A percentile compares a stretch with the other conserved stretches of the same genome.
phyloP scores from a whole-genome alignment of 805 yeast species.

The Pichia rugopelliculosa region DNA sequence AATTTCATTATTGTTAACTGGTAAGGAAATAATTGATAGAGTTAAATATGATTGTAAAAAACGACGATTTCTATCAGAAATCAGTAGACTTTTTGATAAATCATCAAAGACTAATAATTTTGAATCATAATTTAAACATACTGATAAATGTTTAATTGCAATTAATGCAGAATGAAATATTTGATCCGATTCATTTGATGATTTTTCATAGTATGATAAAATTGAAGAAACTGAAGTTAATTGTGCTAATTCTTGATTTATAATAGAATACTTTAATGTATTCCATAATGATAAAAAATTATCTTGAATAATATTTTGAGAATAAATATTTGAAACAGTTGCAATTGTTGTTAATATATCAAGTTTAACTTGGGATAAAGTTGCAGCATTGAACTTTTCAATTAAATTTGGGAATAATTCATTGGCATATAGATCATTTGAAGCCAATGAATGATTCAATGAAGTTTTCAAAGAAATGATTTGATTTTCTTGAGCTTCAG shows the following conservation, averaged over 20 bases:
- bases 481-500: conserved; percentile 80
- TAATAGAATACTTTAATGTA: conserved; percentile 79
- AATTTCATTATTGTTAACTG: conserved; percentile 14
- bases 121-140: conserved; percentile 16
- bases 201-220: conserved; percentile 24
- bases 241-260: conserved; percentile 55
- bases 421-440: conserved; percentile 55
- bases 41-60: conserved; percentile 57
- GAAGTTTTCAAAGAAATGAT: conserved; percentile 59
- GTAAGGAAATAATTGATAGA: conserved; percentile 37
- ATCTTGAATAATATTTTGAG: conserved; percentile 39
- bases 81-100: conserved; percentile 29
- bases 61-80: conserved; percentile 40
- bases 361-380: conserved; percentile 62
- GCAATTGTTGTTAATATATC: conserved; percentile 65
- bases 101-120: conserved; percentile 35
- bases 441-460: conserved; percentile 54
- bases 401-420: conserved; percentile 72
- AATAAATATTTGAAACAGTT: conserved; percentile 48
- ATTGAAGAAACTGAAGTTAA: conserved; percentile 23
- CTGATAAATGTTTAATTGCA: conserved; percentile 39
- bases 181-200: conserved; percentile 28
- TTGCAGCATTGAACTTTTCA: conserved; percentile 64
- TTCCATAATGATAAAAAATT: conserved; percentile 80
- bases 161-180: conserved; percentile 35